These are phyloP conservation scores for Mycena olivaceomarginata DNA, from an alignment of 768 basidiomycete genomes.

Conservation along the genomic window DNA sequence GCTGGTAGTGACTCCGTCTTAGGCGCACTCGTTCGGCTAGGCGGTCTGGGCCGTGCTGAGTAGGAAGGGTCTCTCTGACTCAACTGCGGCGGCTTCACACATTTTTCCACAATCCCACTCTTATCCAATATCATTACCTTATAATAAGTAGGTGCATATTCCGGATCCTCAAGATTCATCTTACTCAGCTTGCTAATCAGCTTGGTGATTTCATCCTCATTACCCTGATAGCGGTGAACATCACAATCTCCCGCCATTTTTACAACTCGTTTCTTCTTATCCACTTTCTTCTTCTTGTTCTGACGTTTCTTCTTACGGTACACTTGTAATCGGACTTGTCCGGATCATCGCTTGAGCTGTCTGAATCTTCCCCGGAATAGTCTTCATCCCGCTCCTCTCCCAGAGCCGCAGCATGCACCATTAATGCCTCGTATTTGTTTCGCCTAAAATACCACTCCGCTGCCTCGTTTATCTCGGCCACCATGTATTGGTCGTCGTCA, in stretches of 20 bases:
- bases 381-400: not conserved
- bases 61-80: not conserved
- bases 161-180: constrained; percentile 38
- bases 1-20: not conserved
- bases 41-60: no score
- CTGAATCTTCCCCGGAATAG: constrained; percentile 19
- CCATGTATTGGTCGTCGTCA: no score
- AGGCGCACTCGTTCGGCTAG: no score
- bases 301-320: not conserved
- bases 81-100: not conserved
- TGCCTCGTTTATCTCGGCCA: no score
- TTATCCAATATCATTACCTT: not conserved
- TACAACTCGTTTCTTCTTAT: not conserved
- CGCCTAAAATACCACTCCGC: no score
- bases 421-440: no score
- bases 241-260: no score
- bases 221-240: not conserved
- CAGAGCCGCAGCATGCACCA: no score
- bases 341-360: not conserved
- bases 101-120: not conserved
- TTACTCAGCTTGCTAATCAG: constrained; percentile 33
- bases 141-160: constrained; percentile 37
- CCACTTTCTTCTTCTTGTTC: constrained; percentile 23
- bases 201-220: constrained; percentile 24
- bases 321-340: constrained; percentile 9